phyloP scores from a whole-genome alignment of 805 yeast genomes.

The Spathaspora passalidarum region DNA sequence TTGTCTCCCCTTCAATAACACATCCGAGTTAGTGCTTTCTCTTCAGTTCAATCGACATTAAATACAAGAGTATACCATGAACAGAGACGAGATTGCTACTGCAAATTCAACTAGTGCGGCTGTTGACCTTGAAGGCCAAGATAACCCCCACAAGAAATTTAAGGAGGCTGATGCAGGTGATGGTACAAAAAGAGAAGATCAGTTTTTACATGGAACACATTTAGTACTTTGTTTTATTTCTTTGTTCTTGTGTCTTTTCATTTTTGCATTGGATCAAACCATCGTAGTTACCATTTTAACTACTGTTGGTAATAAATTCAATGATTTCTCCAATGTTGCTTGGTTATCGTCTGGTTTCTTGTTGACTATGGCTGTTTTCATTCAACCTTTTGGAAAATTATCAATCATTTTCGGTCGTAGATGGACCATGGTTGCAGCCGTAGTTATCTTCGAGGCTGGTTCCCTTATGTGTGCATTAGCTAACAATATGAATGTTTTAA shows the following conservation, averaged over 20 bases:
- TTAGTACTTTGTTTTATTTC: slow-evolving; percentile 25
- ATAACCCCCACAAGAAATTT: slow-evolving; percentile 4
- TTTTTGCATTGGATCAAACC: slow-evolving; percentile 39
- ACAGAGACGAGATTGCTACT: neutral
- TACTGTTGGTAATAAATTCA: slow-evolving; percentile 33
- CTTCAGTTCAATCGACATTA: no score
- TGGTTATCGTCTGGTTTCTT: slow-evolving; percentile 39
- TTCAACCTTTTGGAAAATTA: slow-evolving; percentile 36
- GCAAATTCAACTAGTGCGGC: neutral
- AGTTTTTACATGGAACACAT: slow-evolving; percentile 28
- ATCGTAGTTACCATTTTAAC: slow-evolving; percentile 34
- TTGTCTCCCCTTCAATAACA: no score
- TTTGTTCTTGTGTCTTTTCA: slow-evolving; percentile 27
- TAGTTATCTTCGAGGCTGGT: slow-evolving; percentile 24
- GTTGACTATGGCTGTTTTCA: slow-evolving; percentile 30
- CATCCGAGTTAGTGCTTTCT: no score
- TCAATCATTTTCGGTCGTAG: slow-evolving; percentile 38
- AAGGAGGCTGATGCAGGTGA: slow-evolving; percentile 34
- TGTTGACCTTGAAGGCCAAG: neutral
- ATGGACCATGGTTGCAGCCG: slow-evolving; percentile 15
- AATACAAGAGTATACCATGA: neutral
- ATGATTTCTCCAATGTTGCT: slow-evolving; percentile 31
- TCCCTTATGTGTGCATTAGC: slow-evolving; percentile 39
- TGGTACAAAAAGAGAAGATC: slow-evolving; percentile 38
- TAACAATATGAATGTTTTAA: slow-evolving; percentile 31